Base-by-base conservation (phyloP, 2,329 filamentous ascomycete genomes). In the Sphaceloma murrayae region DNA sequence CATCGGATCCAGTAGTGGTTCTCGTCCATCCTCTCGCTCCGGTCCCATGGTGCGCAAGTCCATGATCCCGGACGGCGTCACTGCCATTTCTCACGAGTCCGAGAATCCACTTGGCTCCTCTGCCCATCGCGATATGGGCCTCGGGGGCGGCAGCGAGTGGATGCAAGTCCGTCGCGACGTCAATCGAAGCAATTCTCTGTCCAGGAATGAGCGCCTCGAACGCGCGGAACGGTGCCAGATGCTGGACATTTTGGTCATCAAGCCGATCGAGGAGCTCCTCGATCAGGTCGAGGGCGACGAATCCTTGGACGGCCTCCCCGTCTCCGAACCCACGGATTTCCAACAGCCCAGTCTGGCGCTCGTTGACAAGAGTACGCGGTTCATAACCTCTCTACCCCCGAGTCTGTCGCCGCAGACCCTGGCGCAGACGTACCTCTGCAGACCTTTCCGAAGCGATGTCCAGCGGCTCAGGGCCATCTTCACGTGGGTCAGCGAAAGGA, bases 161-260 rank as follows among this genome's bases (percentile, higher is more conserved):
- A 87, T 98, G n/a, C 88, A 96, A 60, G 87, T 96, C 16, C 82
- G 91, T 26, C 78, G 91, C 34, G 93, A 98, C 62, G 82, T 98
- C 34, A 96, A 98, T 62, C 77, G 91, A 26, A 94, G 89, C 3
- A 96, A 94, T 58, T 91, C 89, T 0, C 70, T 95, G 27, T 94
- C 88, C 62, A 81, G 80, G 49, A 91, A 89, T 52, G 91, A 98
- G 65, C 76, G 81, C 14, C 72, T 78, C 29, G 91, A 98, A 59
- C 73, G 89, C 44, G 80, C 77, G 32, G 89, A 98, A 55, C 77
- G 89, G 44, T 95, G 88, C 57, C 82, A 94, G 57, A 91, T 96
- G 85, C 78, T 95, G 68, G 88, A 95, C 52, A 79, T 93, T 51
- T 82, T 86, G 1, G 82, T 88, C 0, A 74, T 96, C 33, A 85